Evolutionary conservation across 768 basidiomycete species (phyloP), one percentile per base, ranked within the genome.

Genomic region (Rhizopogon salebrosus): DNA sequence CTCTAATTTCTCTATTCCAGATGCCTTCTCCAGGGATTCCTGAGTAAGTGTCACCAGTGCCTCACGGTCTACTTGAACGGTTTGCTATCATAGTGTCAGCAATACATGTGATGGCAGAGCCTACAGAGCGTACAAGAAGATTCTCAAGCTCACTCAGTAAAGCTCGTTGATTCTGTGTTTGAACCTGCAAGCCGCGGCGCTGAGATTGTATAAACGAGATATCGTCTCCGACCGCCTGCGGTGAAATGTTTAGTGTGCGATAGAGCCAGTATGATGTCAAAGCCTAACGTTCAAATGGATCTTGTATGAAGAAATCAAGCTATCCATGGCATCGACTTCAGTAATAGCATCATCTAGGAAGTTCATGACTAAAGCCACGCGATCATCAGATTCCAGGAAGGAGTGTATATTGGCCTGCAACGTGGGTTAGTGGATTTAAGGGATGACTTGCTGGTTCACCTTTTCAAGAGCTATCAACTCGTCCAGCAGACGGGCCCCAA

Each of bases 201-300:
- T 98, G 95, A 1, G 89, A 89, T 70, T 98, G 97, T 61, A 99
- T 99, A 64, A 84, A 94, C 6, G 80, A 82, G 51, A 99, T 99
- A 64, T 99, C 97, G 54, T 99, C 97, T 49, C 82, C 83, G 36
- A 97, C 95, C 51, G 91, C 89, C 95, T 98, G 60, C 22, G 29
- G 13, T 51, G 35, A 41, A 26, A 18, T 23, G 27, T 65, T 46
- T 41, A 68, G 62, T 38, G 27, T 16, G 14, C 1, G 35, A 31
- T 35, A 29, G 24, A 24, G 4, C 48, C n/a, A 53, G 36, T 23
- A 43, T 40, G 52, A 34, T 48, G 38, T 42, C 11, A 65, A 22
- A 16, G 31, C 16, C 89, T 61, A 57, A 93, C 97, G 65, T 97
- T 95, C 36, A 99, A 71, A 68, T 98, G 95, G 53, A 98, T 94